Percentiles rank a stretch among this genome's conserved stretches.
Evolutionary conservation across 2,329 filamentous ascomycete species (phyloP).

Genomic region (Diaporthe caulivora): DNA sequence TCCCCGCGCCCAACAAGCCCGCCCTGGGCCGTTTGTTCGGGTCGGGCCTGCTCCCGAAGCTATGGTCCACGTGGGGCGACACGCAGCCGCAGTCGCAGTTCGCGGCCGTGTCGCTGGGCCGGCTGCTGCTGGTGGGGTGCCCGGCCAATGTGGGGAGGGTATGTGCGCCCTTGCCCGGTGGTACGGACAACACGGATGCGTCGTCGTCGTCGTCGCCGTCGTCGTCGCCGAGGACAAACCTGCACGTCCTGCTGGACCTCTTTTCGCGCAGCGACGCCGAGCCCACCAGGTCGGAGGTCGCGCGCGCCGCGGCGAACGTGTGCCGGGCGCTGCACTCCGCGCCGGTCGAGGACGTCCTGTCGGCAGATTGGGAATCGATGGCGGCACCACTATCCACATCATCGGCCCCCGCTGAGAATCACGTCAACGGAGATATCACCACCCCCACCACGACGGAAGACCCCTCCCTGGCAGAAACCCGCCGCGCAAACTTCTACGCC

Average conservation of each 20-base stretch:
- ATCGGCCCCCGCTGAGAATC: constrained; percentile 39
- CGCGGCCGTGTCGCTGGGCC: constrained; percentile 67
- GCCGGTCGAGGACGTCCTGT: constrained; percentile 47
- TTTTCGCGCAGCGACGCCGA: constrained; percentile 61
- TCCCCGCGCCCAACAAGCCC: constrained; percentile 67
- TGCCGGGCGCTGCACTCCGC: constrained; percentile 67
- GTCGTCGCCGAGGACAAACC: constrained; percentile 46
- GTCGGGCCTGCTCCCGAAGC: constrained; percentile 59
- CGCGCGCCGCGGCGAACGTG: constrained; percentile 64
- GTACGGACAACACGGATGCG: too few relatives aligned
- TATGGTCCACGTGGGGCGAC: constrained; percentile 61
- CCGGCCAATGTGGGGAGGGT: constrained; percentile 64
- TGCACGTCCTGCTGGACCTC: constrained; percentile 55
- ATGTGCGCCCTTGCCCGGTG: constrained; percentile 58
- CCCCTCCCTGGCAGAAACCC: not conserved
- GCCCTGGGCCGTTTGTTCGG: constrained; percentile 62
- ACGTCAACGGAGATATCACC: constrained; percentile 1
- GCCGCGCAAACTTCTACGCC: constrained; percentile 58
- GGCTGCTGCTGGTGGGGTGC: constrained; percentile 67
- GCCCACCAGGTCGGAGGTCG: constrained; percentile 71
- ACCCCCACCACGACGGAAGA: not conserved
- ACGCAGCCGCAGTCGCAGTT: constrained; percentile 70
- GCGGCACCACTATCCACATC: constrained; percentile 43
- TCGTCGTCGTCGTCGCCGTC: too few relatives aligned
- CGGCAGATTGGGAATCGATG: constrained; percentile 48